A percentile compares a stretch with the other conserved stretches of the same genome.
These are phyloP conservation scores for Sporothrix brasiliensis DNA, from an alignment of 2,329 filamentous ascomycete species.

Conservation along the genomic window DNA sequence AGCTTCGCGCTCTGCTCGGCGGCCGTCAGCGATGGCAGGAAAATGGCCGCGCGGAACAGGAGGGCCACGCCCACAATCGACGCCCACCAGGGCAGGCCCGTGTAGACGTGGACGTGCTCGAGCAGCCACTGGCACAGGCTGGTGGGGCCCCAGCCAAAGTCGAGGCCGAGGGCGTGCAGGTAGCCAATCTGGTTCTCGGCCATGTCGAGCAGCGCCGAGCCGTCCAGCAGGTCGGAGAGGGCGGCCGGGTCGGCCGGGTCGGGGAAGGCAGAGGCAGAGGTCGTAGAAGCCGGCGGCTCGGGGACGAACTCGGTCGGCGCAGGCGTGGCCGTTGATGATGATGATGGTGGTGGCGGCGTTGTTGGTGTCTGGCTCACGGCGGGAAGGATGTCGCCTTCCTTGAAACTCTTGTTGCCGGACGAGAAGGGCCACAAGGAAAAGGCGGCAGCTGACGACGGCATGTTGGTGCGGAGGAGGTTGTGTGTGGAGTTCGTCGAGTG, in stretches of 20 bases:
- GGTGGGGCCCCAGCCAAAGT: constrained; percentile 84
- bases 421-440: constrained; percentile 36
- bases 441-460: constrained; percentile 32
- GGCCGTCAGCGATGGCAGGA: constrained; percentile 66
- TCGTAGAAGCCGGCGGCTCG: not conserved
- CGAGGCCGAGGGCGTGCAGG: constrained; percentile 77
- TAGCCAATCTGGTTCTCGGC: constrained; percentile 78
- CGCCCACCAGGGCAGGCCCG: constrained; percentile 79
- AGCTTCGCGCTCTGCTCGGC: constrained; percentile 66
- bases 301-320: not conserved
- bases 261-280: constrained; percentile 29
- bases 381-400: constrained; percentile 21
- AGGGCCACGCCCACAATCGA: constrained; percentile 69
- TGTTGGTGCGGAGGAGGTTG: not conserved
- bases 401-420: constrained; percentile 13
- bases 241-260: constrained; percentile 29
- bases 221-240: constrained; percentile 41
- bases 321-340: constrained; percentile 5
- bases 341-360: constrained; percentile 26
- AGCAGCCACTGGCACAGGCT: constrained; percentile 72
- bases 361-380: not conserved
- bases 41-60: constrained; percentile 63
- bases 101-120: constrained; percentile 79
- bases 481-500: not conserved
- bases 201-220: constrained; percentile 57